These are phyloP conservation scores for Zalerion maritima DNA, from an alignment of 495 filamentous ascomycete species.

Conservation along the genomic window DNA sequence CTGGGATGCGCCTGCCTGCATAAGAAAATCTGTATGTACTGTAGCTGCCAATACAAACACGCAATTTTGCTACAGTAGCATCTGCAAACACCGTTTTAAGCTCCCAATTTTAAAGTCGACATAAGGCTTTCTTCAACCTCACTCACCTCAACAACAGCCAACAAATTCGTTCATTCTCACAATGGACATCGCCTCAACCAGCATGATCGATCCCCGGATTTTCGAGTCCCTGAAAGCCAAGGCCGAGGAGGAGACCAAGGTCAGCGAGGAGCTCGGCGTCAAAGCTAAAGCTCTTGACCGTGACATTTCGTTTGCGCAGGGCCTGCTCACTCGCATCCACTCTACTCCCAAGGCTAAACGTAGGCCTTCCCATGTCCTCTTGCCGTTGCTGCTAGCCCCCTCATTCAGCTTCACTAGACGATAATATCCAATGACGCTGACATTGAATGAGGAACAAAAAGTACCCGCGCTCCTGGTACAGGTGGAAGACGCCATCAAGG, in stretches of 20 bases:
- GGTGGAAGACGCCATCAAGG: conserved; percentile 39
- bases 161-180: conserved; percentile 11
- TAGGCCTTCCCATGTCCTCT: conserved; percentile 23
- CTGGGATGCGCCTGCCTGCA: not conserved
- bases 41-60: conserved; percentile 1
- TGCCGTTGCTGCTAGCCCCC: no score
- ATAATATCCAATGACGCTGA: no score
- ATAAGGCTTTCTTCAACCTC: not conserved
- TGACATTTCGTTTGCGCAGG: conserved; percentile 50
- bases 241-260: conserved; percentile 70
- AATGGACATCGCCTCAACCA: conserved; percentile 8
- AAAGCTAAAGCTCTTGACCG: conserved; percentile 63
- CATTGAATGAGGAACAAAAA: no score
- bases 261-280: conserved; percentile 72
- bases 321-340: conserved; percentile 76
- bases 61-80: conserved; percentile 1
- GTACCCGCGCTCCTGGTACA: conserved; percentile 34
- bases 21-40: not conserved
- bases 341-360: conserved; percentile 66
- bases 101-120: not conserved
- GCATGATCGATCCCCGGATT: conserved; percentile 62
- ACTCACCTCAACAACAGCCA: conserved; percentile 2
- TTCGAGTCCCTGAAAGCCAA: conserved; percentile 79
- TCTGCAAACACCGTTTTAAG: conserved; percentile 4
- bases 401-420: no score